Evolutionary conservation across 352 stramenopile species (phyloP), one percentile per base, ranked within the genome.

Genomic region (Plasmopara halstedii): DNA sequence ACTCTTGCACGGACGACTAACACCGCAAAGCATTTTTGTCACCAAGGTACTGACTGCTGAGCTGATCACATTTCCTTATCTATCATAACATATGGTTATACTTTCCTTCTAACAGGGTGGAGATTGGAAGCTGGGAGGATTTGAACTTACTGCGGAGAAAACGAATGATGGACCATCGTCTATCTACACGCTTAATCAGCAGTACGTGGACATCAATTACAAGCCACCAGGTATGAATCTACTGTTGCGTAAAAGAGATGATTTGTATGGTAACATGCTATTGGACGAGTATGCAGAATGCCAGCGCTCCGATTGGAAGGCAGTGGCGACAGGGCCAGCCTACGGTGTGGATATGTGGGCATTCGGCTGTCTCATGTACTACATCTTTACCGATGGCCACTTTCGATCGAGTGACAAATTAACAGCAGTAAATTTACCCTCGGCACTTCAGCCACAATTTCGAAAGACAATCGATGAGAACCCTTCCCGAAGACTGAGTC

Each of bases 101-200:
- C 51, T 20, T 9, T 14, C 11, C 45, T 3, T 1, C 42, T 53
- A 10, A 25, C 53, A 84, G 55, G 86, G 85, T 35, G 94, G 94
- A 38, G 94, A 98, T 70, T 97, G 95, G 75, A 98, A 98, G 53
- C 72, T 98, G 14, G 92, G 78, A 21, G 94, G 92, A 8, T 96
- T 98, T 46, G 87, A 94, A 46, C 50, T 97, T 14, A 88, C 94
- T 14, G 90, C 83, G 3, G 82, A 94, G 44, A 56, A 95, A 43
- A 94, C 81, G 2, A 70, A 46, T 15, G 77, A 91, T 45, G 88
- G 85, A 19, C 65, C 89, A 51, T 84, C 77, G 5, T 81, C 80
- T 39, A 65, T 83, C 18, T 90, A 81, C 56, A 90, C 79, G 33
- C 50, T 70, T 4, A 87, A 85, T 36, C 72, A 95, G 80, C 65